Evolutionary conservation across 331 rosid species (phyloP).

Genomic region (Acacia concinna): DNA sequence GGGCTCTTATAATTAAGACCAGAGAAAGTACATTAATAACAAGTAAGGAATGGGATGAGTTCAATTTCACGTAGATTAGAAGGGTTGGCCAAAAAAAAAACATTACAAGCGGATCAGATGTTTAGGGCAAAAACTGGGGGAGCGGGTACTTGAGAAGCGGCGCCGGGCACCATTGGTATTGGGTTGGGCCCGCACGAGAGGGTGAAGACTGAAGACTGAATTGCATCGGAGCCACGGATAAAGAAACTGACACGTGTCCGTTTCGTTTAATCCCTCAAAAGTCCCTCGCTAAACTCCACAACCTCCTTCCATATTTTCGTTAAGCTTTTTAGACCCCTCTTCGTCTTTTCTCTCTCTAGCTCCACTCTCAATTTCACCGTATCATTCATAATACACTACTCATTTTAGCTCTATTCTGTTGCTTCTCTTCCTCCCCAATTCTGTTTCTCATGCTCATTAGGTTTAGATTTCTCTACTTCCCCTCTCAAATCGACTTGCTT

Average conservation of each 20-base stretch:
- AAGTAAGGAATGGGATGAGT: too few species aligned
- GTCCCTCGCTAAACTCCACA: conserved; percentile 50
- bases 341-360: background rate
- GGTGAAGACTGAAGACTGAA: background rate
- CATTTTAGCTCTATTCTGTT: conserved; percentile 24
- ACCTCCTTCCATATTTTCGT: background rate
- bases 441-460: conserved; percentile 4
- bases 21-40: too few species aligned
- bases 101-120: background rate
- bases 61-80: too few species aligned
- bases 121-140: background rate
- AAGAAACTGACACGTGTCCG: conserved; percentile 61
- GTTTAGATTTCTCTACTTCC: background rate
- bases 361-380: background rate
- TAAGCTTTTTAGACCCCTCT: background rate
- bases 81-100: too few species aligned
- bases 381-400: background rate
- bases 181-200: background rate
- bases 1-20: too few species aligned
- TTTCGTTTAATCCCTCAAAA: conserved; percentile 41
- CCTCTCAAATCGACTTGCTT: background rate
- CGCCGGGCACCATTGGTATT: background rate
- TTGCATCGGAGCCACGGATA: background rate
- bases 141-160: background rate
- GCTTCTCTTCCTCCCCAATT: background rate